Percentiles rank a stretch among this genome's conserved stretches.
These are phyloP conservation scores for Acanthamoeba triangularis DNA, from an alignment of 208 protist genomes.

Conservation along the genomic window DNA sequence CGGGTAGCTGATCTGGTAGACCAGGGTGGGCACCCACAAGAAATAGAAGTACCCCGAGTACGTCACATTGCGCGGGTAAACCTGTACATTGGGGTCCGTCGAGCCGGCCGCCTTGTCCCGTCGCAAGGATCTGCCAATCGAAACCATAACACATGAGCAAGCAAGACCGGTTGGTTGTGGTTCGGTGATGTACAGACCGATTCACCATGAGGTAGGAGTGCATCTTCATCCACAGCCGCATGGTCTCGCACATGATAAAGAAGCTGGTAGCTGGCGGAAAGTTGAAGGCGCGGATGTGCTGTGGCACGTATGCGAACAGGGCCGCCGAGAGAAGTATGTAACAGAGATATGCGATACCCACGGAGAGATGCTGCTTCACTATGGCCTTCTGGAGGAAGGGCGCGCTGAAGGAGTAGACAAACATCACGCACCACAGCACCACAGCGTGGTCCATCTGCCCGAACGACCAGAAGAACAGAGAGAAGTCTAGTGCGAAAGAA, in stretches of 20 bases:
- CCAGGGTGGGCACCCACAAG: constrained; percentile 51
- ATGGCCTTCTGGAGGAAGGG: constrained; percentile 63
- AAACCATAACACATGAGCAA: neutral
- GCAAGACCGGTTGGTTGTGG: neutral
- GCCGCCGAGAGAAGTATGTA: constrained; percentile 39
- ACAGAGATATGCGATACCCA: constrained; percentile 16
- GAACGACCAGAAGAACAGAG: constrained; percentile 58
- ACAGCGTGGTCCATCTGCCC: constrained; percentile 65
- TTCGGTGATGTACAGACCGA: neutral
- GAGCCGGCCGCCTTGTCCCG: constrained; percentile 12
- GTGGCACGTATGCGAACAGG: constrained; percentile 11
- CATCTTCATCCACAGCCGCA: constrained; percentile 78
- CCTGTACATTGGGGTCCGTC: constrained; percentile 24
- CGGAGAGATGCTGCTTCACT: constrained; percentile 8
- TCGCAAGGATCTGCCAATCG: neutral
- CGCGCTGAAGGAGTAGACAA: constrained; percentile 44
- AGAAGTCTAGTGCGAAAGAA: constrained; percentile 15
- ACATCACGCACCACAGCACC: constrained; percentile 38
- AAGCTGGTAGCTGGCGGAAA: constrained; percentile 61
- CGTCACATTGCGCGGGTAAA: constrained; percentile 66
- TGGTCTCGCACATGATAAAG: constrained; percentile 49
- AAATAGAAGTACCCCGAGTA: constrained; percentile 69
- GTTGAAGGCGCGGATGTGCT: constrained; percentile 40
- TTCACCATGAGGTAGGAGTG: constrained; percentile 76
- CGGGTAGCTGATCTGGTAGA: constrained; percentile 73